A percentile compares a stretch with the other conserved stretches of the same genome.
phyloP scores from a whole-genome alignment of 176 grass and related monocot species.

The Phoenix roebelenii region DNA sequence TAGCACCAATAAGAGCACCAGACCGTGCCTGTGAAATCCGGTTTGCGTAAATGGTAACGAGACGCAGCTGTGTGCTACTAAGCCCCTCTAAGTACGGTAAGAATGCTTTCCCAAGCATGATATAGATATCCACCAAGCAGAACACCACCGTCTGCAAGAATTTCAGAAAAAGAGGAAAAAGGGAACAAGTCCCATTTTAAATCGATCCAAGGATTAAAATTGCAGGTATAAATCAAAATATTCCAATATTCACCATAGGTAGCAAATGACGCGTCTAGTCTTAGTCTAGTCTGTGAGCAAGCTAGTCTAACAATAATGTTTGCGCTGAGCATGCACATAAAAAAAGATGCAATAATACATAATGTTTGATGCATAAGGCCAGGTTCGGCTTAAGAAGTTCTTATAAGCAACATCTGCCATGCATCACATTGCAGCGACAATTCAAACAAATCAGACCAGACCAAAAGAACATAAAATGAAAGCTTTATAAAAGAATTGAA shows the following conservation, averaged over 20 bases:
- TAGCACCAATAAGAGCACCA: slow-evolving; percentile 38
- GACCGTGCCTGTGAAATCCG: slow-evolving; percentile 84
- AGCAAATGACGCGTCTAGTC: too few relatives aligned
- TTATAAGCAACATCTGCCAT: too few relatives aligned
- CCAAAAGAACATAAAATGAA: too few relatives aligned
- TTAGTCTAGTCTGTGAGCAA: too few relatives aligned
- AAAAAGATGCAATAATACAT: too few relatives aligned
- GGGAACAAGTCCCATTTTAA: neutral
- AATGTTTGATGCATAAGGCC: too few relatives aligned
- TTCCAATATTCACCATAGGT: neutral
- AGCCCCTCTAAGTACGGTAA: slow-evolving; percentile 78
- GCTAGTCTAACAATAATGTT: too few relatives aligned
- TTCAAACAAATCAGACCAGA: too few relatives aligned
- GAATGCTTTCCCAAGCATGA: slow-evolving; percentile 85
- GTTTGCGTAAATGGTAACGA: slow-evolving; percentile 91
- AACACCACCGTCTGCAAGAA: slow-evolving; percentile 73
- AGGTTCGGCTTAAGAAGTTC: too few relatives aligned
- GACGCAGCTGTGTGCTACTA: slow-evolving; percentile 75
- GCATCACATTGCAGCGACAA: too few relatives aligned
- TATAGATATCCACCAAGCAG: slow-evolving; percentile 97
- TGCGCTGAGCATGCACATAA: too few relatives aligned
- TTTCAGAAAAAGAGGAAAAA: neutral
- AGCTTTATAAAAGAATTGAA: too few relatives aligned
- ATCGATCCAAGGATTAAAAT: neutral
- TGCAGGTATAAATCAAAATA: neutral